Evolutionary conservation across 2,329 filamentous ascomycete genomes (phyloP), one percentile per base, ranked within the genome.

Genomic region (Sporothrix dimorphospora): DNA sequence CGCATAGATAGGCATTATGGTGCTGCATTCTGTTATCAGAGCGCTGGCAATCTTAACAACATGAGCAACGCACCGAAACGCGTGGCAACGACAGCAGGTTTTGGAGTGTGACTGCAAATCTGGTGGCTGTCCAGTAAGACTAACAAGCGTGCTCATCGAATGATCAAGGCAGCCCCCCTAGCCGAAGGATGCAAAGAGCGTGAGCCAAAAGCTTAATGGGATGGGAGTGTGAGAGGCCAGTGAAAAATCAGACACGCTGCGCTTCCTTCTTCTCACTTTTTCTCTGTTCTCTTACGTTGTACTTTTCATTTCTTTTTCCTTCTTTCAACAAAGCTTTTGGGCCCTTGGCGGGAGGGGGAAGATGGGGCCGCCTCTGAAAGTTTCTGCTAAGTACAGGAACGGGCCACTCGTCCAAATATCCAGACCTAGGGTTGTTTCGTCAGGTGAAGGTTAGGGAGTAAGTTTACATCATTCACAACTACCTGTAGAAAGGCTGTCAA

Each of bases 1-100:
- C 49, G 66, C 34, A 11, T 69, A 42, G 65, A 68, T 53, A 40
- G 47, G 34, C 65, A 42, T 24, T 51, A 30, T 68, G 65, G 47
- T 68, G 65, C 47, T 53, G 65, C 24, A 30, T 34, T n/a, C n/a
- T 40, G 30, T 68, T 53, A 68, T 68, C 65, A 12, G 38, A 30
- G 19, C 47, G 47, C 47, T 47, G 9, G 27, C 45, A 53, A 68
- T 67, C 59, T 67, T 38, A 66, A 66, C 14, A 16, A 47, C n/a
- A n/a, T n/a, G n/a, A n/a, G n/a, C n/a, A n/a, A n/a, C n/a, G 14
- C 38, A 65, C 7, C 57, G 14, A 42, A 61, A 21, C 57, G 57
- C 30, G 19, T 61, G 57, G 38, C 57, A n/a, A 14, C 12, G 19
- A 40, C 55, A 3, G 24, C 53, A 55, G 24, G 47, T 7, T 55